Base-by-base conservation (phyloP, 768 basidiomycete species). In the Psilocybe azurescens region DNA sequence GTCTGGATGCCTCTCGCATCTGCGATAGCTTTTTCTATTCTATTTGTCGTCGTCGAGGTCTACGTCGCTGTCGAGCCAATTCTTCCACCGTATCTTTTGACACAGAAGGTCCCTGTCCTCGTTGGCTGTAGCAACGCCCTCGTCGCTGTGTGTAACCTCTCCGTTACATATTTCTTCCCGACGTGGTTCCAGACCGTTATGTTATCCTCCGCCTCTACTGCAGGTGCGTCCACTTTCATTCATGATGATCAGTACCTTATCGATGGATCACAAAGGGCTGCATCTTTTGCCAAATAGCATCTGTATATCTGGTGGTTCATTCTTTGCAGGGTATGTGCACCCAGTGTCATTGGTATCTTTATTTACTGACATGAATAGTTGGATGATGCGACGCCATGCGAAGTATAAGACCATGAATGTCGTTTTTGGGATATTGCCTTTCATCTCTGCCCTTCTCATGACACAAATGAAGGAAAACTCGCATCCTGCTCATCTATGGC, bases 181-280 rank as follows among this genome's bases (percentile, higher is more conserved):
- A 87, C 89, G 72, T 93, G 90, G 89, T 94, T 93, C 71, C 90
- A 93, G 72, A 92, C 90, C 0, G 92, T 93, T 3, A 79, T 83
- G 72, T 70, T 91, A 30, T 86, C 89, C 13, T 89, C 79, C 56
- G 86, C 90, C 20, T 86, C 89, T 10, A 83, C 81, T 20, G 77
- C 79, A 33, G 78, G 79, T 79, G 56, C 55, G 70, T 52, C 47
- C 58, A 36, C 9, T 30, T 18, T 52, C 2, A 20, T 36, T 36
- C 20, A 14, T 36, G 38, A 36, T 24, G 4, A n/a, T 38, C 20
- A 9, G 38, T 16, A 30, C 13, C 16, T 48, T 5, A 46, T 46
- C 11, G 16, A 51, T 41, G 36, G 11, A 44, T 8, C 3, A 18
- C 20, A 9, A 54, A 87, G 88, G 88, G 32, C 71, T 86, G 0